A percentile compares a stretch with the other conserved stretches of the same genome.
Conservation (phyloP, 2,329 filamentous ascomycete genomes). For the Elsinoe perseae region DNA sequence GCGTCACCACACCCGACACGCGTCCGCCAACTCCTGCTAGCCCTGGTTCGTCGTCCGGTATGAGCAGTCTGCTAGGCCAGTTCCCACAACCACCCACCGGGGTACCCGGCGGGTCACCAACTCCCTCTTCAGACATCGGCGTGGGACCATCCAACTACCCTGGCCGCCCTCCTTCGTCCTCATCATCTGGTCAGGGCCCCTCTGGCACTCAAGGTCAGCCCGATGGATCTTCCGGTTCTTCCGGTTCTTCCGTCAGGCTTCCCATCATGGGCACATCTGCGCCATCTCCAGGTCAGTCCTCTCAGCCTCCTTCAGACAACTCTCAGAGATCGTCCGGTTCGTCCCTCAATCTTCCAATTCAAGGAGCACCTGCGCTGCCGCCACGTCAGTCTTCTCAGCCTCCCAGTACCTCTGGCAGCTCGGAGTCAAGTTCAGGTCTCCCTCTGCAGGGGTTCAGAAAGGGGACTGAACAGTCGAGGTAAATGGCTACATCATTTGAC, state of each 20-base stretch:
- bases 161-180: background rate
- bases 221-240: background rate
- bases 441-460: too few relatives aligned
- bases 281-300: background rate
- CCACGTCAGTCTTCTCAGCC: background rate
- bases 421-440: background rate
- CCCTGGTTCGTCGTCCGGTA: background rate
- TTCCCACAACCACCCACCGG: background rate
- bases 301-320: background rate
- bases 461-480: background rate
- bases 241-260: background rate
- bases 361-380: background rate
- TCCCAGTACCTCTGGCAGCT: background rate
- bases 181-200: background rate
- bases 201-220: background rate
- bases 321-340: background rate
- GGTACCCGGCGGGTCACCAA: background rate
- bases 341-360: background rate
- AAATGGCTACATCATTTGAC: background rate
- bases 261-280: background rate
- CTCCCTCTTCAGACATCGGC: background rate
- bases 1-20: background rate
- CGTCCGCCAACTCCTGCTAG: background rate
- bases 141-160: background rate
- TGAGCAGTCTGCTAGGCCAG: background rate